Evolutionary conservation across 1,139 yeast species (phyloP).

Genomic region (Candida glucosophila): DNA sequence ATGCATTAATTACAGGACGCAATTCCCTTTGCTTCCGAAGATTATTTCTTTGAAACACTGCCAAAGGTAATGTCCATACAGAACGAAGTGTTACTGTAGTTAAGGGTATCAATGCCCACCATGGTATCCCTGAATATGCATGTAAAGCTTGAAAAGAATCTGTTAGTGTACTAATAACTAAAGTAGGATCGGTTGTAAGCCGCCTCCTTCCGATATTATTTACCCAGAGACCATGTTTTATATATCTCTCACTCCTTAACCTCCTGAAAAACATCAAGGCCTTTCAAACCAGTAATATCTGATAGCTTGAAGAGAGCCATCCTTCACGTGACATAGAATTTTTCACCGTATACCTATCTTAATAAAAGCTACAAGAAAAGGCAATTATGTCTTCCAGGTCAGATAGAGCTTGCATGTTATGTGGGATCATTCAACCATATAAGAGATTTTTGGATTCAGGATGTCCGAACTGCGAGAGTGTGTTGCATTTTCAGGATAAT

Average conservation of each 20-base stretch:
- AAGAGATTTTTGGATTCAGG: constrained; percentile 71
- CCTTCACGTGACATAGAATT: too few relatives aligned
- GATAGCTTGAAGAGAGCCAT: too few relatives aligned
- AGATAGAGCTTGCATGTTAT: constrained; percentile 95
- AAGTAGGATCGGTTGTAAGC: constrained; percentile 4
- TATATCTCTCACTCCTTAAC: not conserved
- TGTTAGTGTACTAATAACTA: constrained; percentile 26
- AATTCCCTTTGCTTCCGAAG: constrained; percentile 63
- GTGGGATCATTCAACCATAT: constrained; percentile 83
- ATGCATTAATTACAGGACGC: constrained; percentile 62
- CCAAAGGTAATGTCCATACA: constrained; percentile 67
- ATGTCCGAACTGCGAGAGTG: constrained; percentile 96
- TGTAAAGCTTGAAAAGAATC: constrained; percentile 42
- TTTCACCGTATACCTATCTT: too few relatives aligned
- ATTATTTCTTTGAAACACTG: constrained; percentile 61
- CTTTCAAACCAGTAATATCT: too few relatives aligned
- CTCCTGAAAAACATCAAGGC: not conserved
- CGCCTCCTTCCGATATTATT: constrained; percentile 1
- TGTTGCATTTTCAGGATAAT: constrained; percentile 66
- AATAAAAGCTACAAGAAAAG: too few relatives aligned
- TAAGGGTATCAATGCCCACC: constrained; percentile 77
- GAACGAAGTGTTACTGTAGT: constrained; percentile 62
- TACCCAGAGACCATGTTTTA: not conserved
- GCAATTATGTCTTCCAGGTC: constrained; percentile 54
- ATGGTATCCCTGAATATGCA: constrained; percentile 55